Percentiles rank a stretch among this genome's conserved stretches.
phyloP scores from a whole-genome alignment of 2,329 filamentous ascomycete species.

The Scolecobasidium constrictum region DNA sequence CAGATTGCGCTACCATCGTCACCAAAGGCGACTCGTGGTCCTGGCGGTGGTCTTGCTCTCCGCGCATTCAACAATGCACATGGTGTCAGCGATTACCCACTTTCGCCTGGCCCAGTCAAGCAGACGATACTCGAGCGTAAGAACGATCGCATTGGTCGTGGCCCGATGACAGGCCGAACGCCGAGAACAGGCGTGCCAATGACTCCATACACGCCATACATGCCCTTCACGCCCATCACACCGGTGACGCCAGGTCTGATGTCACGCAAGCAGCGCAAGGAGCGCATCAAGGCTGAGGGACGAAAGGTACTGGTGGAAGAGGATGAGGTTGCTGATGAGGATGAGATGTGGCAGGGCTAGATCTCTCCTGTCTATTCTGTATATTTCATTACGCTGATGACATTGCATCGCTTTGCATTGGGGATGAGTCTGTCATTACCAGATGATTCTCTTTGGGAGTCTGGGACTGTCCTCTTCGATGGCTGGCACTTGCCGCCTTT shows the following conservation, averaged over 20 bases:
- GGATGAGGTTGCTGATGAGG: constrained; percentile 47
- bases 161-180: constrained; percentile 23
- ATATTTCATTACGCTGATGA: no score
- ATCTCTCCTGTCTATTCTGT: no score
- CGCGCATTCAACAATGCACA: constrained; percentile 7
- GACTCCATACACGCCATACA: constrained; percentile 69
- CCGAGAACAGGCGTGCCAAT: constrained; percentile 48
- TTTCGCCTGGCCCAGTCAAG: constrained; percentile 15
- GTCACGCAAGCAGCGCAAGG: constrained; percentile 59
- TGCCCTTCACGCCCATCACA: constrained; percentile 65
- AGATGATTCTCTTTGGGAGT: no score
- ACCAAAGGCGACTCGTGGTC: neutral
- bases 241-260: constrained; percentile 68
- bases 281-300: constrained; percentile 54
- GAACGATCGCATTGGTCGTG: constrained; percentile 17
- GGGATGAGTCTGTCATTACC: no score
- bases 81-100: neutral
- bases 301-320: constrained; percentile 41
- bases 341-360: constrained; percentile 51
- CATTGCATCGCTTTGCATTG: no score
- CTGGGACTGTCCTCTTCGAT: no score
- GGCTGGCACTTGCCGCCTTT: no score
- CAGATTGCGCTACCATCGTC: neutral
- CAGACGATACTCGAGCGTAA: constrained; percentile 33
- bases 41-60: constrained; percentile 3